These are phyloP conservation scores for Dittrichia graveolens DNA, from an alignment of 129 eudicot genomes.

Conservation along the genomic window DNA sequence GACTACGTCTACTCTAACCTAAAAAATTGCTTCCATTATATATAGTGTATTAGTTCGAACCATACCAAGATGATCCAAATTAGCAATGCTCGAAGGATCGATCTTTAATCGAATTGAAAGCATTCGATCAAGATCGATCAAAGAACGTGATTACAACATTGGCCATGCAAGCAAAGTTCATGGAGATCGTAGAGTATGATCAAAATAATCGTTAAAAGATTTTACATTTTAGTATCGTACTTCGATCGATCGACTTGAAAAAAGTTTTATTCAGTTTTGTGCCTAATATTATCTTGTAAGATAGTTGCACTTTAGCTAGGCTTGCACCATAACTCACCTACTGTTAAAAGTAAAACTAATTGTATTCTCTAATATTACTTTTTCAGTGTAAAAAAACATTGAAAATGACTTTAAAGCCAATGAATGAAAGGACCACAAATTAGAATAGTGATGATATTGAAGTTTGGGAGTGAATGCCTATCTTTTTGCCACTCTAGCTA, in stretches of 20 bases:
- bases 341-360: not conserved
- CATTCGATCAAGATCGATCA: no score
- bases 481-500: constrained; percentile 28
- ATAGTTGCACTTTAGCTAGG: not conserved
- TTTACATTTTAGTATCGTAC: no score
- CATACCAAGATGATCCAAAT: no score
- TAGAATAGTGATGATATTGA: constrained; percentile 38
- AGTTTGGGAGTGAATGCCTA: constrained; percentile 21
- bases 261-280: not conserved
- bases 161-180: not conserved
- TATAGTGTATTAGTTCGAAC: no score
- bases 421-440: constrained; percentile 40
- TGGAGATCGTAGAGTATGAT: no score
- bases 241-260: not conserved
- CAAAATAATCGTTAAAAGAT: no score
- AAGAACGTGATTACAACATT: not conserved
- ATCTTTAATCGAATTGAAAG: no score
- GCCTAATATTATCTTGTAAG: not conserved
- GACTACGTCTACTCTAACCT: no score
- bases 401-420: constrained; percentile 31
- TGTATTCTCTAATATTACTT: constrained; percentile 6
- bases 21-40: no score
- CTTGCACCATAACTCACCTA: constrained; percentile 19
- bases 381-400: constrained; percentile 24
- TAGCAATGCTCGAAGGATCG: no score